A percentile compares a stretch with the other conserved stretches of the same genome.
Conservation (phyloP, 768 basidiomycete species). For the Psilocybe cubensis region DNA sequence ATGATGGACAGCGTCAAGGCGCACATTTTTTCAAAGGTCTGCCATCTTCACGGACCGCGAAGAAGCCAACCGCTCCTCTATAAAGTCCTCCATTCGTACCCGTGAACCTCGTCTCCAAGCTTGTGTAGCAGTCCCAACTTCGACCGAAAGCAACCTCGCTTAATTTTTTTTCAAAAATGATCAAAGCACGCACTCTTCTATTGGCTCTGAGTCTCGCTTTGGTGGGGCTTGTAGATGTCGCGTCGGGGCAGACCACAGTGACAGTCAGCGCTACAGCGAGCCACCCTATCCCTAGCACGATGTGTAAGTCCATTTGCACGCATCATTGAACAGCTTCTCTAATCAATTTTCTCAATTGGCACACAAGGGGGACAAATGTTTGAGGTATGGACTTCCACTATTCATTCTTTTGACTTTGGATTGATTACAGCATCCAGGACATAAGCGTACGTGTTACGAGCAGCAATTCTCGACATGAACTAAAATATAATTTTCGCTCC, state of each 20-base stretch:
- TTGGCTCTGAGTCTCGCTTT: constrained; percentile 5
- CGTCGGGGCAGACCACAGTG: constrained; percentile 12
- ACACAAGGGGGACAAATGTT: constrained; percentile 52
- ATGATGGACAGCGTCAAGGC: background rate
- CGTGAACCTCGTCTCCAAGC: too few relatives aligned
- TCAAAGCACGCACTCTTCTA: background rate
- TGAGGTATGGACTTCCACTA: constrained; percentile 42
- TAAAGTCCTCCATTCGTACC: background rate
- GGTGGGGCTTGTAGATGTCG: background rate
- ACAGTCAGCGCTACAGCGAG: constrained; percentile 2
- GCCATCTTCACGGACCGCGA: background rate
- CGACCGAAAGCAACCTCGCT: too few relatives aligned
- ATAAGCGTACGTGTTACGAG: constrained; percentile 53
- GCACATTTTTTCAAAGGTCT: background rate
- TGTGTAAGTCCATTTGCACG: background rate
- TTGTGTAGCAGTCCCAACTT: too few relatives aligned
- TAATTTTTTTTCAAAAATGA: background rate
- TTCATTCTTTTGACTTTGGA: background rate
- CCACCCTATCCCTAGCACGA: constrained; percentile 5
- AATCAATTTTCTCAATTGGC: background rate
- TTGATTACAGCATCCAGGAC: constrained; percentile 40
- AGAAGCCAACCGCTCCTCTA: background rate
- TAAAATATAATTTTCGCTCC: background rate
- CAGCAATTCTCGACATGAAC: background rate
- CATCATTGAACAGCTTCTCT: background rate